Conservation (phyloP, 169 alveolate species). For the Condylostoma magnum region DNA sequence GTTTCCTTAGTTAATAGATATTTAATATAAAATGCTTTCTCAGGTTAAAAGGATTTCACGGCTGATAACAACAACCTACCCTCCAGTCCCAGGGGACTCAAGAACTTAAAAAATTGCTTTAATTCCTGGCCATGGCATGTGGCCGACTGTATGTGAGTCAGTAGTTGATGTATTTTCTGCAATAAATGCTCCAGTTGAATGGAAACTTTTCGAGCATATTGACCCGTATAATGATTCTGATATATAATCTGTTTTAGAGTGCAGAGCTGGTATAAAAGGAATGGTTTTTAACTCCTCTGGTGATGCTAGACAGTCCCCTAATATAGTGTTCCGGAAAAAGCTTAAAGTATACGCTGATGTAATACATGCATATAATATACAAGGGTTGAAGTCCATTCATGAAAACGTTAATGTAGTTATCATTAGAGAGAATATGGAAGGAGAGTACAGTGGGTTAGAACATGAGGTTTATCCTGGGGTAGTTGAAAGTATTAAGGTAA, state of each 20-base stretch:
- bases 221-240: conserved; percentile 27
- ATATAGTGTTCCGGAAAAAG: neutral
- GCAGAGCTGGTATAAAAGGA: conserved; percentile 23
- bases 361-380: conserved; percentile 43
- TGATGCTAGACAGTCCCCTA: neutral
- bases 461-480: conserved; percentile 71
- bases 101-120: conserved; percentile 38
- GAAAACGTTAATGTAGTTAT: conserved; percentile 45
- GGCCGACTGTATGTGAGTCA: conserved; percentile 45
- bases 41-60: too few relatives aligned
- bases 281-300: neutral
- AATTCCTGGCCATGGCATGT: conserved; percentile 66
- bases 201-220: conserved; percentile 31
- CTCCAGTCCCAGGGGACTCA: conserved; percentile 58
- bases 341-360: conserved; percentile 53
- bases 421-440: conserved; percentile 66
- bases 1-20: too few relatives aligned
- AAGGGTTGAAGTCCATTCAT: conserved; percentile 50
- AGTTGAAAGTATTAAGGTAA: conserved; percentile 54
- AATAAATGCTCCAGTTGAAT: conserved; percentile 43
- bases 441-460: conserved; percentile 65
- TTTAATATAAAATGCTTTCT: too few relatives aligned
- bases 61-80: conserved; percentile 34
- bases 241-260: conserved; percentile 13
- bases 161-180: conserved; percentile 33